Percentiles rank a stretch among this genome's conserved stretches.
phyloP scores from a whole-genome alignment of 2,329 filamentous ascomycete species.

The Xylariaceae sp. region DNA sequence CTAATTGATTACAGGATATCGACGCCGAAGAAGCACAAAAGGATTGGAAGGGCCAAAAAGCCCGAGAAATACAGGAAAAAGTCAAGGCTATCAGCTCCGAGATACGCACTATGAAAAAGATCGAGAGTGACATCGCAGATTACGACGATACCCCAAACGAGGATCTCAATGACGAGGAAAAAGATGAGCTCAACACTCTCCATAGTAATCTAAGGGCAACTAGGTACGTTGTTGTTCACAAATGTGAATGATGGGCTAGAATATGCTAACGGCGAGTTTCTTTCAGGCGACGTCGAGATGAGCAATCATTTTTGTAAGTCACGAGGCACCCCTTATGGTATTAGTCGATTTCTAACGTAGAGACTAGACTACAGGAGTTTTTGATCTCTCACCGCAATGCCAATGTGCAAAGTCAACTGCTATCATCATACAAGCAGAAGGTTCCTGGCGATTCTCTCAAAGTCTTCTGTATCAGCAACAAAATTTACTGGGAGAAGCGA shows the following conservation, averaged over 20 bases:
- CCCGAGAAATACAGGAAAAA: conserved; percentile 3
- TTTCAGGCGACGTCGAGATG: background rate
- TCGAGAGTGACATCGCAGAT: background rate
- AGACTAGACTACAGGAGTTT: conserved; percentile 18
- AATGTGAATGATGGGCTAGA: too few relatives aligned
- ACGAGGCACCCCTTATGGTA: background rate
- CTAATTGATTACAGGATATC: conserved; percentile 27
- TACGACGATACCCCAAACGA: background rate
- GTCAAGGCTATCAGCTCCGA: background rate
- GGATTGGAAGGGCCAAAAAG: conserved; percentile 28
- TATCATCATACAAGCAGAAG: conserved; percentile 25
- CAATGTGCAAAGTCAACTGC: conserved; percentile 30
- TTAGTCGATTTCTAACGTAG: background rate
- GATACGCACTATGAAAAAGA: background rate
- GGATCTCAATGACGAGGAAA: conserved; percentile 2
- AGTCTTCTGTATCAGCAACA: conserved; percentile 45
- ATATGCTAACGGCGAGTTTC: too few relatives aligned
- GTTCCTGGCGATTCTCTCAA: conserved; percentile 24
- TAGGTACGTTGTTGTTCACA: too few relatives aligned
- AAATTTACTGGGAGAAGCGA: conserved; percentile 38
- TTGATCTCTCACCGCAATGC: conserved; percentile 38
- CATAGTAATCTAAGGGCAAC: background rate
- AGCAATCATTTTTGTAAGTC: conserved; percentile 13
- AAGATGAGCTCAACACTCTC: background rate
- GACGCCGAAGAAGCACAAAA: conserved; percentile 29